Percentiles rank a stretch among this genome's conserved stretches.
Evolutionary conservation across 1,139 yeast species (phyloP).

Genomic region (Diutina ranongensis): DNA sequence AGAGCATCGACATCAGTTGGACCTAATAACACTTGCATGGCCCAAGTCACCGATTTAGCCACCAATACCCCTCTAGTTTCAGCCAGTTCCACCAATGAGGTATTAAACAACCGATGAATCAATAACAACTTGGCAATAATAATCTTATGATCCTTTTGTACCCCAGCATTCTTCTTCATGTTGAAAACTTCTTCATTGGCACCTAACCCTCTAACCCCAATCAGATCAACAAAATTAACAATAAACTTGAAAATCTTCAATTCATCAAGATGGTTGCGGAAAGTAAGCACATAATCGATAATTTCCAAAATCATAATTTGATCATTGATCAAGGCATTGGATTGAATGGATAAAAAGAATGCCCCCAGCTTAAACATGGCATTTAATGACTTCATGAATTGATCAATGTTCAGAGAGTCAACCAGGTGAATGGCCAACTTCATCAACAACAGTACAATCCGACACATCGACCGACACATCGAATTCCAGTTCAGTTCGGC

Average conservation of each 20-base stretch:
- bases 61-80: conserved; percentile 34
- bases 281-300: conserved; percentile 40
- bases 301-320: conserved; percentile 49
- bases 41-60: conserved; percentile 47
- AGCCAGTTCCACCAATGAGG: conserved; percentile 27
- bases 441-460: conserved; percentile 42
- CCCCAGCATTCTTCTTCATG: conserved; percentile 17
- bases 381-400: conserved; percentile 21
- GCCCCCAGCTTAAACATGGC: conserved; percentile 30
- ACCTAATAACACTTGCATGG: conserved; percentile 45
- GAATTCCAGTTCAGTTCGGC: conserved; percentile 51
- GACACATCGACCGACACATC: conserved; percentile 51
- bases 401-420: conserved; percentile 15
- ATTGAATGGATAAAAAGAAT: conserved; percentile 35
- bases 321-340: conserved; percentile 40
- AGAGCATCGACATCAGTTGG: conserved; percentile 45
- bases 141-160: conserved; percentile 39
- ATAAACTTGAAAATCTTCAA: conserved; percentile 27
- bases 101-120: conserved; percentile 44
- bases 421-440: conserved; percentile 26
- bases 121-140: conserved; percentile 48
- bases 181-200: conserved; percentile 24
- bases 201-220: conserved; percentile 45
- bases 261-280: conserved; percentile 28
- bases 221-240: conserved; percentile 33